These are phyloP conservation scores for Linum tenue DNA, from an alignment of 345 rosid species.

Conservation along the genomic window DNA sequence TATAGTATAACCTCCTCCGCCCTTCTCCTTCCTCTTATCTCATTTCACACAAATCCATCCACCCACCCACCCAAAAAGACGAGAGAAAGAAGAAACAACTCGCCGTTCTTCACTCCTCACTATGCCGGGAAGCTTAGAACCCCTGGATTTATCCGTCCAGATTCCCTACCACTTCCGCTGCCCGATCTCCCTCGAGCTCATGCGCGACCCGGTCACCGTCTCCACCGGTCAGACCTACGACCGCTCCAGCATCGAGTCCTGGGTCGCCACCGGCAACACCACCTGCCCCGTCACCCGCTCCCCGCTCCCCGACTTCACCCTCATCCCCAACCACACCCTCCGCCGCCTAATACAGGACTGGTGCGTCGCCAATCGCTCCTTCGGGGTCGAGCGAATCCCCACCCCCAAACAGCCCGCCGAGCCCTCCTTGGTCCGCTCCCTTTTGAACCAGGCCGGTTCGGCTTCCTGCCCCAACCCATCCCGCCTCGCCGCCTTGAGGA, in stretches of 20 bases:
- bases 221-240: constrained; percentile 95
- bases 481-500: constrained; percentile 68
- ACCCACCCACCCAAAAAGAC: not conserved
- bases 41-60: not conserved
- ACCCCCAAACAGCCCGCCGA: constrained; percentile 97
- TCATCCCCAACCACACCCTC: constrained; percentile 96
- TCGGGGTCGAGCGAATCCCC: constrained; percentile 79
- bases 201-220: constrained; percentile 93
- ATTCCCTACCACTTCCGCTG: constrained; percentile 92
- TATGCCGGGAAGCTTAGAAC: constrained; percentile 68
- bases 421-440: constrained; percentile 48
- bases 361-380: constrained; percentile 84
- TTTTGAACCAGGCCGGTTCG: constrained; percentile 55
- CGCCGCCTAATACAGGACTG: constrained; percentile 95
- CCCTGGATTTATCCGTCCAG: constrained; percentile 66
- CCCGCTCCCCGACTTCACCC: constrained; percentile 65
- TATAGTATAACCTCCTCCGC: no score
- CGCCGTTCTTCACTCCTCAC: not conserved
- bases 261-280: constrained; percentile 88
- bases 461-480: constrained; percentile 29
- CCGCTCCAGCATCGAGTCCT: constrained; percentile 88
- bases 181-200: constrained; percentile 89
- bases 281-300: constrained; percentile 86
- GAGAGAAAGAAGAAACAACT: no score
- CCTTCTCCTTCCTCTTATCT: not conserved